These are phyloP conservation scores for Lophiostoma macrostomum DNA, from an alignment of 495 filamentous ascomycete genomes.

Conservation along the genomic window DNA sequence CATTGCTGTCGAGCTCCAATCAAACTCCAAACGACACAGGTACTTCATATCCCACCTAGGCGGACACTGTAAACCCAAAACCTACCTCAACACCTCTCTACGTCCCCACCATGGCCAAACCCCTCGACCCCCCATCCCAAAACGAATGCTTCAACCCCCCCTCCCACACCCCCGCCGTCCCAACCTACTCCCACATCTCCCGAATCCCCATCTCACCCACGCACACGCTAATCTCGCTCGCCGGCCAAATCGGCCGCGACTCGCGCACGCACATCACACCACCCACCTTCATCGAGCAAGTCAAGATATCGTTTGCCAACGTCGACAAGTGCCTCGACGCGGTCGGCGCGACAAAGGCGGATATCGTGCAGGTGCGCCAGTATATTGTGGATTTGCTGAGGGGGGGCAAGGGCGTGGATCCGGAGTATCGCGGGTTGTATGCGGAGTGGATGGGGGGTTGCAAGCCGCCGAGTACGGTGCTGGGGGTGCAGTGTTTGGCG, in stretches of 20 bases:
- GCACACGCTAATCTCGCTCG: not conserved
- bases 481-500: not conserved
- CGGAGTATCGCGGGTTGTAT: not conserved
- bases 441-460: not conserved
- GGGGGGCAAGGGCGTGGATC: not conserved
- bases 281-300: not conserved
- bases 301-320: not conserved
- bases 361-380: constrained; percentile 5
- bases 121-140: too few species aligned
- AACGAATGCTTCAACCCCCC: too few species aligned
- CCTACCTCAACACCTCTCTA: too few species aligned
- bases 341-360: not conserved
- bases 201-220: not conserved
- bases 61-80: too few species aligned
- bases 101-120: too few species aligned
- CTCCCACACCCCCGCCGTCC: too few species aligned
- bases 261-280: not conserved
- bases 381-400: not conserved
- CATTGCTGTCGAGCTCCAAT: too few species aligned
- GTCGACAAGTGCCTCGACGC: not conserved
- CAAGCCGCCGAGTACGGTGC: not conserved
- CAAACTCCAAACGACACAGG: too few species aligned
- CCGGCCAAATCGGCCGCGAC: constrained; percentile 4
- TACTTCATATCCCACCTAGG: too few species aligned
- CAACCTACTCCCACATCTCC: not conserved